These are phyloP conservation scores for Aureobasidium uvarum DNA, from an alignment of 2,329 filamentous ascomycete genomes.

Conservation along the genomic window DNA sequence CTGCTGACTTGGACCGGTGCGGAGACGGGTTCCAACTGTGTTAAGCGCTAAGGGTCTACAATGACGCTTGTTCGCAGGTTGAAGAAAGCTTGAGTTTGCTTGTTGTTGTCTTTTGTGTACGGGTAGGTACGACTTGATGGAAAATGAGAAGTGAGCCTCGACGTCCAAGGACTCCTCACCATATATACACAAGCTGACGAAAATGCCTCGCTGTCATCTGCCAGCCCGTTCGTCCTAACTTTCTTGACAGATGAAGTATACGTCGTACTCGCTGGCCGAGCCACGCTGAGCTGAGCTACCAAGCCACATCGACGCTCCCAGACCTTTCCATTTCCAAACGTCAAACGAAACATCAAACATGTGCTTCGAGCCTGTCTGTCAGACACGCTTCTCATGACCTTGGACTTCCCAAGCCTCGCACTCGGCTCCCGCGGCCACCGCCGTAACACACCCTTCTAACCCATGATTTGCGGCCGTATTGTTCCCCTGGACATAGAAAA, in stretches of 20 bases:
- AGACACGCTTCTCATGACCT: not conserved
- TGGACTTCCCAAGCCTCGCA: not conserved
- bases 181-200: constrained; percentile 1
- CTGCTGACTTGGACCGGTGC: constrained; percentile 14
- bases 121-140: not conserved
- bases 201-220: not conserved
- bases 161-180: not conserved
- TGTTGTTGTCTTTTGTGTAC: not conserved
- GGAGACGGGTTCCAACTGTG: constrained; percentile 11
- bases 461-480: not conserved
- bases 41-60: constrained; percentile 16
- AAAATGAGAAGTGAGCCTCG: not conserved
- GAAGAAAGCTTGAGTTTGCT: constrained; percentile 2
- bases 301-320: constrained; percentile 21
- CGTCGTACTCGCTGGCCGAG: not conserved
- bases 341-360: constrained; percentile 10
- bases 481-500: not conserved
- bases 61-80: constrained; percentile 9
- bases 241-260: not conserved
- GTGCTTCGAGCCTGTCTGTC: not conserved
- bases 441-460: no score
- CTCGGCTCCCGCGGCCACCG: constrained; percentile 8
- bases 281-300: constrained; percentile 5
- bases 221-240: not conserved
- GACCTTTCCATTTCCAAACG: constrained; percentile 4